A percentile compares a stretch with the other conserved stretches of the same genome.
Conservation (phyloP, 2,329 filamentous ascomycete genomes). For the Neospermospora avenae region DNA sequence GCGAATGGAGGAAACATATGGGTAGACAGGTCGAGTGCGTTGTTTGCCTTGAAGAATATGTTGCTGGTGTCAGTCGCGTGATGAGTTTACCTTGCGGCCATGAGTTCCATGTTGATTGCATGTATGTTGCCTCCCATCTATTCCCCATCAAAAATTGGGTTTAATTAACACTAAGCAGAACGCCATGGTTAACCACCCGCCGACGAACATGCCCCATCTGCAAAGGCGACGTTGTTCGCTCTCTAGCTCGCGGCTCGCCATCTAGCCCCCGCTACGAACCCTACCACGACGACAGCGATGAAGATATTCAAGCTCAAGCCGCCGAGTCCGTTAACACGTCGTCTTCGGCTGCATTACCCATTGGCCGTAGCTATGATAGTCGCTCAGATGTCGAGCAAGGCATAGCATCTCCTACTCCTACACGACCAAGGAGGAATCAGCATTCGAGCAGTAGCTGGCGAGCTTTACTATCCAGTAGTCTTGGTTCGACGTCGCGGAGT, state of each 20-base stretch:
- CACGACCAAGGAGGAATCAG: conserved; percentile 15
- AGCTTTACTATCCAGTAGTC: conserved; percentile 24
- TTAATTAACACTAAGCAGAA: conserved; percentile 50
- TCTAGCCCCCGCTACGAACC: conserved; percentile 34
- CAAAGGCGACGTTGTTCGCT: conserved; percentile 90
- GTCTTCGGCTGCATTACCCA: conserved; percentile 41
- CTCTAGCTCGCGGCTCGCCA: conserved; percentile 48
- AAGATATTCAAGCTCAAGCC: conserved; percentile 43
- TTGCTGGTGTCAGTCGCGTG: conserved; percentile 88
- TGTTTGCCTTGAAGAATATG: conserved; percentile 93
- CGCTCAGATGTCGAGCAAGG: conserved; percentile 31
- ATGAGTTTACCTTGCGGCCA: conserved; percentile 98
- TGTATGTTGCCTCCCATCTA: conserved; percentile 58
- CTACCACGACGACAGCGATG: conserved; percentile 41
- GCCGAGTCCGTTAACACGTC: conserved; percentile 44
- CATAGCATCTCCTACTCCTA: conserved; percentile 19
- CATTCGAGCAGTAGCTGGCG: conserved; percentile 24
- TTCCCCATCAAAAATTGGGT: neutral
- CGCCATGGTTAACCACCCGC: conserved; percentile 92
- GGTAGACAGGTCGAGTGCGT: conserved; percentile 80
- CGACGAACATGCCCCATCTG: conserved; percentile 98
- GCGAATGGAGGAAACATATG: conserved; percentile 65
- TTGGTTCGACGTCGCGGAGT: conserved; percentile 26
- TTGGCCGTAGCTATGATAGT: conserved; percentile 14
- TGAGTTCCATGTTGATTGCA: conserved; percentile 97